phyloP scores from a whole-genome alignment of 2,329 filamentous ascomycete species.

The Fusarium musae region DNA sequence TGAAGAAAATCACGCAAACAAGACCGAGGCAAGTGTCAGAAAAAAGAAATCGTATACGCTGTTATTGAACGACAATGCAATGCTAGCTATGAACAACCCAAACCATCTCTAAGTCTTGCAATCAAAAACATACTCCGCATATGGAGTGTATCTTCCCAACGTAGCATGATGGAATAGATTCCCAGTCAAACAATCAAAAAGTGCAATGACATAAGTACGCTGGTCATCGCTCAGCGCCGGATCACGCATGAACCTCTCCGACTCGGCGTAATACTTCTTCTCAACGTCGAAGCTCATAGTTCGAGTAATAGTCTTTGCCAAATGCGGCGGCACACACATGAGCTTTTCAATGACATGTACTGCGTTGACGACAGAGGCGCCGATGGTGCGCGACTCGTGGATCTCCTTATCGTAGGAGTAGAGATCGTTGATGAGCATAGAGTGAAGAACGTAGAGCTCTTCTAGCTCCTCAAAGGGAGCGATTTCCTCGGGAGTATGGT shows the following conservation, averaged over 20 bases:
- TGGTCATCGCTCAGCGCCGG: neutral
- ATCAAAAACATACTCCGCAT: neutral
- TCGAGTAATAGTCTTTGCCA: constrained; percentile 7
- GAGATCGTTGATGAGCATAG: constrained; percentile 14
- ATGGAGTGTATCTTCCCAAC: constrained; percentile 11
- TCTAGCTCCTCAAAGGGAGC: constrained; percentile 4
- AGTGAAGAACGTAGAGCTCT: constrained; percentile 14
- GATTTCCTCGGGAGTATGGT: neutral
- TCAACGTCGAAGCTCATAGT: constrained; percentile 14
- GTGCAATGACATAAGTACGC: neutral
- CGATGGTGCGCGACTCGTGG: neutral
- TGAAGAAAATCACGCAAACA: neutral
- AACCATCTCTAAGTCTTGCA: neutral
- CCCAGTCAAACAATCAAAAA: constrained; percentile 10
- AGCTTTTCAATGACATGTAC: constrained; percentile 11
- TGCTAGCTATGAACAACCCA: neutral
- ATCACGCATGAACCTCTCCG: constrained; percentile 3
- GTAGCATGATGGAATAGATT: constrained; percentile 26
- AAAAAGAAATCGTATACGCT: neutral
- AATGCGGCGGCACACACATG: neutral
- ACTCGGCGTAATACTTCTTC: constrained; percentile 17
- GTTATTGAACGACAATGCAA: neutral
- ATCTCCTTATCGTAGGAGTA: constrained; percentile 29
- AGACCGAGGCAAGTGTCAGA: neutral
- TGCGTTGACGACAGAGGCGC: constrained; percentile 13